A percentile compares a stretch with the other conserved stretches of the same genome.
These are phyloP conservation scores for Gossypium stocksii DNA, from an alignment of 345 rosid genomes.

Conservation along the genomic window DNA sequence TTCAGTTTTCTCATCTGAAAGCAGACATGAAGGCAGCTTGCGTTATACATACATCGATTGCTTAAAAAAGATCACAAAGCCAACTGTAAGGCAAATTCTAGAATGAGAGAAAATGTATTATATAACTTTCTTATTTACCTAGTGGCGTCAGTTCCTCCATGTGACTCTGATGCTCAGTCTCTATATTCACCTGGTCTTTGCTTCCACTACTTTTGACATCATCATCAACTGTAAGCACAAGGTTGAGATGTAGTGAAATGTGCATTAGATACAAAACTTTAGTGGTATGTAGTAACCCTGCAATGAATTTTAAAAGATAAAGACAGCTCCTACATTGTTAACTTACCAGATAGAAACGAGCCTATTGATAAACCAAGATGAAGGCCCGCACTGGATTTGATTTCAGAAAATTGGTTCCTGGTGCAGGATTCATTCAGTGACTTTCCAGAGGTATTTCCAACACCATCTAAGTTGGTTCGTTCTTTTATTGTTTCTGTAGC, in stretches of 20 bases:
- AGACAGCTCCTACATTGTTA: background rate
- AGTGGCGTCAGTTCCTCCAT: slow-evolving; percentile 23
- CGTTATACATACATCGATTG: slow-evolving; percentile 8
- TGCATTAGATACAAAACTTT: background rate
- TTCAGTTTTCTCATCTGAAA: slow-evolving; percentile 44
- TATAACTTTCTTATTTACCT: slow-evolving; percentile 30
- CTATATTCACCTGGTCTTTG: slow-evolving; percentile 23
- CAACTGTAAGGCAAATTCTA: background rate
- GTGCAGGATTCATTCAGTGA: slow-evolving; percentile 14
- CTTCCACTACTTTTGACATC: slow-evolving; percentile 24
- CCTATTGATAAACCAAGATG: slow-evolving; percentile 45
- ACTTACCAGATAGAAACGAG: slow-evolving; percentile 28
- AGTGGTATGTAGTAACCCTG: background rate
- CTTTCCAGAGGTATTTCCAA: slow-evolving; percentile 27
- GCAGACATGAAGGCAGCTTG: slow-evolving; percentile 13
- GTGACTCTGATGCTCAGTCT: slow-evolving; percentile 26
- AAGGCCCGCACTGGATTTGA: slow-evolving; percentile 33
- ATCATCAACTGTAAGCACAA: slow-evolving; percentile 35
- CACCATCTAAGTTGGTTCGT: slow-evolving; percentile 20
- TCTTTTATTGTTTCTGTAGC: slow-evolving; percentile 25
- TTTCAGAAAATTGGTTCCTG: slow-evolving; percentile 22
- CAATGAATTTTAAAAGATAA: background rate
- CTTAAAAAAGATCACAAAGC: slow-evolving; percentile 9
- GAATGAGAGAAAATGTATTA: slow-evolving; percentile 14
- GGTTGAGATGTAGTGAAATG: slow-evolving; percentile 7